Percentiles rank a stretch among this genome's conserved stretches.
These are phyloP conservation scores for Setaria viridis DNA, from an alignment of 202 grass and related monocot species.

Conservation along the genomic window DNA sequence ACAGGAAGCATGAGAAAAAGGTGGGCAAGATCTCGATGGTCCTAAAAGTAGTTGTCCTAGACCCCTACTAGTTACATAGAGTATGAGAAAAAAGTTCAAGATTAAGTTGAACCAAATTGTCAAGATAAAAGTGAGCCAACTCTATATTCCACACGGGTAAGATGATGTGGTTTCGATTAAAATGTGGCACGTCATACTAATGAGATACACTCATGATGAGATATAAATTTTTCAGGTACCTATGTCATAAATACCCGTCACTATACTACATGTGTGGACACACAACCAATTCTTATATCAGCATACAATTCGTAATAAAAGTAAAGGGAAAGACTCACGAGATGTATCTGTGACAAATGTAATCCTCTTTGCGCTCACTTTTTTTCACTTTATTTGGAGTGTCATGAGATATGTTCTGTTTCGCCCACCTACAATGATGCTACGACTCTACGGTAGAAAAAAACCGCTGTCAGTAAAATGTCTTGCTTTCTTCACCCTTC, in stretches of 20 bases:
- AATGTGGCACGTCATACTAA: accelerated
- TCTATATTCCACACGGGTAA: background rate
- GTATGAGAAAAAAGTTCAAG: background rate
- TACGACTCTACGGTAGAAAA: background rate
- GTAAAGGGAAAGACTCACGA: background rate
- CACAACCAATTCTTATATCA: accelerated
- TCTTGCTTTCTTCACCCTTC: background rate
- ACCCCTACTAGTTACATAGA: background rate
- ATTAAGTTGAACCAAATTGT: background rate
- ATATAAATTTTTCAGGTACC: background rate
- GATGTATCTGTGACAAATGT: background rate
- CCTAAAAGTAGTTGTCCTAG: background rate
- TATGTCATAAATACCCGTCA: background rate
- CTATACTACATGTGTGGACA: background rate
- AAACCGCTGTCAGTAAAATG: background rate
- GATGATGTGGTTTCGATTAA: background rate
- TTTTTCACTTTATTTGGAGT: background rate
- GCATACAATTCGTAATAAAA: background rate
- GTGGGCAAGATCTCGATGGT: background rate
- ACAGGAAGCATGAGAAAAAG: background rate
- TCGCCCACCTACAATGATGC: background rate
- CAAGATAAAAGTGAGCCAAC: background rate
- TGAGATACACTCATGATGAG: background rate
- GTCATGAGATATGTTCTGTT: background rate
- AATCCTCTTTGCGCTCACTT: background rate